A percentile compares a stretch with the other conserved stretches of the same genome.
These are phyloP conservation scores for Solanum hybrid DNA, from an alignment of 305 asterid species.

Conservation along the genomic window DNA sequence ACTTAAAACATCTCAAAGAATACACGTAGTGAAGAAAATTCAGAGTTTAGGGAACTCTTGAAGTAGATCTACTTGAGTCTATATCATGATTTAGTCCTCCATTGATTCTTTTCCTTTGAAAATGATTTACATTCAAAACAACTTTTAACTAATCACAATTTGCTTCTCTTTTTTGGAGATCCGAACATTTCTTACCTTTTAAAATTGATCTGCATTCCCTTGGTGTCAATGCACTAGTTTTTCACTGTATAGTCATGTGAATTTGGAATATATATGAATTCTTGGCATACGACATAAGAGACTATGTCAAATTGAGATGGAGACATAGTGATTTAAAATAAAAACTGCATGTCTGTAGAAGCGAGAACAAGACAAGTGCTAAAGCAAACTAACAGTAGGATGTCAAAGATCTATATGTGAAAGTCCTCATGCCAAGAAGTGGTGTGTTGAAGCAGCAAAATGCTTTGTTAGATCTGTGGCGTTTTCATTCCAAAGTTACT, in stretches of 20 bases:
- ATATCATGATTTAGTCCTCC: not conserved
- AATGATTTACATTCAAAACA: not conserved
- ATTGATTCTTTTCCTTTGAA: not conserved
- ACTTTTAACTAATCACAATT: not conserved
- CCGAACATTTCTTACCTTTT: not conserved
- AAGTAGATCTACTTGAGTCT: not conserved
- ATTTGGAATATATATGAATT: not conserved
- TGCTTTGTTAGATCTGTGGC: not conserved
- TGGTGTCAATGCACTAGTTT: not conserved
- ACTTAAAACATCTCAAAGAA: not conserved
- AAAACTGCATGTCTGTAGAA: not conserved
- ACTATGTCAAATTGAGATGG: not conserved
- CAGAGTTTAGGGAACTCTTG: not conserved
- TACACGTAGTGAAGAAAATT: not conserved
- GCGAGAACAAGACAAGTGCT: not conserved
- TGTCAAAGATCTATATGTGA: not conserved
- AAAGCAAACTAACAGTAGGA: not conserved
- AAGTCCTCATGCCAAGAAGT: not conserved
- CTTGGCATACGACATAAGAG: not conserved
- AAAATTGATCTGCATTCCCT: not conserved
- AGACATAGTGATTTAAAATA: not conserved
- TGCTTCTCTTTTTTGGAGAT: not conserved
- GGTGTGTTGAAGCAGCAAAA: not conserved
- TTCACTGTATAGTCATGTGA: not conserved
- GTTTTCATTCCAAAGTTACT: not conserved